Evolutionary conservation across 257 asterid genomes (phyloP), one percentile per base, ranked within the genome.

Genomic region (Solanum virginianum): DNA sequence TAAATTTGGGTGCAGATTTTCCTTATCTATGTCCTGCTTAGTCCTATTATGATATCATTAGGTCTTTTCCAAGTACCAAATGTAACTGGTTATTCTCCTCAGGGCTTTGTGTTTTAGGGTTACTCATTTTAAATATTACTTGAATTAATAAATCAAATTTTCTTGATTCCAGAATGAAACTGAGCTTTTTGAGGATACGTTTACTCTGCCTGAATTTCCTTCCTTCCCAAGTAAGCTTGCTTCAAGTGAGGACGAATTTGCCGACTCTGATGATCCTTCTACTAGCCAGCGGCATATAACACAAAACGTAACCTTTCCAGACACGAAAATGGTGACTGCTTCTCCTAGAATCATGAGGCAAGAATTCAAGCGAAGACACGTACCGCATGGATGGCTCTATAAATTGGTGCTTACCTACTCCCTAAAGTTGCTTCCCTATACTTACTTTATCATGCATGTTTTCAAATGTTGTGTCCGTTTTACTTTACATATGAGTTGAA

Each of bases 191-290:
- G 98, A 92, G 88, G 99, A 95, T 84, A 93, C 95, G 86, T 88
- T 92, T 85, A 92, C 98, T 43, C 85, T 97, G 71, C 94, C 98
- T 82, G 98, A 96, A 88, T 88, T 93, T 81, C 98, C 92, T 12
- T 91, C 98, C 89, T 93, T 94, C 87, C 98, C 97, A 24, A 90
- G 96, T 95, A 97, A 94, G 92, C 89, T 84, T 80, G 98, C 86
- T 70, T 97, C 98, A 84, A 95, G 98, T 79, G 99, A 97, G 81
- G 99, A 97, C 29, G 99, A 97, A 87, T 94, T 91, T 89, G 90
- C 93, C 32, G 98, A 97, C 86, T 95, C 98, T 80, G 98, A 97
- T 85, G 98, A 93, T 87, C 91, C 92, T 85, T 91, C 93, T 71
- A 91, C 89, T 85, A 92, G 94, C 87, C 91, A 90, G 75, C 92